Evolutionary conservation across 345 rosid genomes (phyloP), one percentile per base, ranked within the genome.

Genomic region (Eutrema heterophyllum): DNA sequence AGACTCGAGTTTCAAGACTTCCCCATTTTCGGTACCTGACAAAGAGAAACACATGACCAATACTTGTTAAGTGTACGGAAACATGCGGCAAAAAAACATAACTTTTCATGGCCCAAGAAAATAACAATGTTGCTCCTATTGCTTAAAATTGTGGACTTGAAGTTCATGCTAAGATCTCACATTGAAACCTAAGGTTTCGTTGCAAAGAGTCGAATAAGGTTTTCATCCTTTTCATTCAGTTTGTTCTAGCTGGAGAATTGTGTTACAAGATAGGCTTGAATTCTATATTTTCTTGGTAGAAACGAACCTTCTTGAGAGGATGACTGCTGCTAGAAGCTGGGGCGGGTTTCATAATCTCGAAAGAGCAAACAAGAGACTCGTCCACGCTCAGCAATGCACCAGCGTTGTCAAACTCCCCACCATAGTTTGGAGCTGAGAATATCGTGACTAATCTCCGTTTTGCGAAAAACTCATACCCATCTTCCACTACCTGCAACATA

Each of bases 371-470:
- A 30, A 95, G 84, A 68, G 83, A 55, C 54, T 85, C 84, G 13
- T 92, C 93, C 1, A 95, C 96, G 29, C 93, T 90, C 81, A 92
- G 67, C 14, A 90, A 49, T 32, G 97, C 97, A 62, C 97, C 99
- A 9, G 92, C 97, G 57, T 94, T 91, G 81, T 94, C 97, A 65
- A 94, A 94, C 77, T 94, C 98, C 36, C 98, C 98, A 15, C 97
- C 98, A 63, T 94, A 94, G 86, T 94, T 94, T 54, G 98, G 93
- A 57, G 98, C 98, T 21, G 98, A 94, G 80, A 94, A 94, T 63
- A 94, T 87, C 0, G 96, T 94, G 29, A 94, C 98, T 74, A 95
- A 69, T 73, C 84, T 87, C 72, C 96, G 75, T 63, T 84, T 87
- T 0, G 97, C 97, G 9, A 95, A 95, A 62, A 94, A 94, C 80